phyloP scores from a whole-genome alignment of 2,329 filamentous ascomycete genomes.

The Zasmidium angulare region DNA sequence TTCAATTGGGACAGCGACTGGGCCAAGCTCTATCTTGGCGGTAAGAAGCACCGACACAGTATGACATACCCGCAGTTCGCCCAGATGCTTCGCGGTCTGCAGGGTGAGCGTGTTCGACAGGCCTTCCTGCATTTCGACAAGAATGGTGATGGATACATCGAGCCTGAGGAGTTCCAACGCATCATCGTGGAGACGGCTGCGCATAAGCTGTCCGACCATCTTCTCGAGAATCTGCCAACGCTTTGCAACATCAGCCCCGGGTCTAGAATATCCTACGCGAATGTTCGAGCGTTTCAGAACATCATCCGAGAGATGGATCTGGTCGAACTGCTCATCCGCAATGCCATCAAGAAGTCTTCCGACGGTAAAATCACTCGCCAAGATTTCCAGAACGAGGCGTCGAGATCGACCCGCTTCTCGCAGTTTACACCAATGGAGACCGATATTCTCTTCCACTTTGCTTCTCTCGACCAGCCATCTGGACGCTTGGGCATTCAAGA shows the following conservation, averaged over 20 bases:
- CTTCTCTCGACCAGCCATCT: constrained; percentile 84
- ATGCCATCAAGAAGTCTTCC: constrained; percentile 75
- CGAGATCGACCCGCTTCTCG: constrained; percentile 87
- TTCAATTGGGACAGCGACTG: constrained; percentile 98
- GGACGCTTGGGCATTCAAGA: constrained; percentile 78
- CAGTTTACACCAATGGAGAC: constrained; percentile 98
- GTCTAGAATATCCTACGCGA: constrained; percentile 95
- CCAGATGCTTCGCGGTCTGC: constrained; percentile 93
- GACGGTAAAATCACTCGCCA: constrained; percentile 93
- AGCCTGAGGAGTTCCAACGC: constrained; percentile 91
- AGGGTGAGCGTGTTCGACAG: constrained; percentile 93
- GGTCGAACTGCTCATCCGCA: constrained; percentile 87
- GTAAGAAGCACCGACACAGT: constrained; percentile 80
- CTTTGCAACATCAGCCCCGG: constrained; percentile 91
- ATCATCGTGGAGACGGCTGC: constrained; percentile 91
- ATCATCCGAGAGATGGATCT: constrained; percentile 97
- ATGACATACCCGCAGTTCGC: constrained; percentile 97
- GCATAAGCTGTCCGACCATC: constrained; percentile 96
- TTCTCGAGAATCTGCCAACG: constrained; percentile 85
- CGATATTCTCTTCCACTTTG: constrained; percentile 98
- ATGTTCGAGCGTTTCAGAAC: constrained; percentile 96
- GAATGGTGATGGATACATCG: constrained; percentile 90
- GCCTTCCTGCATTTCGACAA: constrained; percentile 91
- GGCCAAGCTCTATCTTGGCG: constrained; percentile 90
- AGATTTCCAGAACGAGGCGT: constrained; percentile 93